phyloP scores from a whole-genome alignment of 345 rosid genomes.

The Citrus reticulata region DNA sequence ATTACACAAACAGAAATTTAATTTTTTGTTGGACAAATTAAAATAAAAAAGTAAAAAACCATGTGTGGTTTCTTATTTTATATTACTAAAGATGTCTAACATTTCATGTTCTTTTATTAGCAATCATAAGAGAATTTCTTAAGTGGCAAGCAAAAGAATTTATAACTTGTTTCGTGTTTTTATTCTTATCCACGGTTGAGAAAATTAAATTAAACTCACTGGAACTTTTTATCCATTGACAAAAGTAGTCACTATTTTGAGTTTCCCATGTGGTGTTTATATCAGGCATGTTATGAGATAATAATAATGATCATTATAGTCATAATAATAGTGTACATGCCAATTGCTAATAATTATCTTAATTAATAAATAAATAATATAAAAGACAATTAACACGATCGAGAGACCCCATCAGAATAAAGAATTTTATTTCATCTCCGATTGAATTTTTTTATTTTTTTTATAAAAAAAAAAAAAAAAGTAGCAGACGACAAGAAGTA shows the following conservation, averaged over 20 bases:
- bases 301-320: neutral
- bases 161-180: neutral
- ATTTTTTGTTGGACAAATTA: no score
- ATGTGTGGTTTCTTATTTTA: neutral
- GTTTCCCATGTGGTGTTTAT: neutral
- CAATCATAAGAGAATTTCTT: neutral
- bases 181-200: neutral
- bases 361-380: neutral
- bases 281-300: conserved; percentile 12
- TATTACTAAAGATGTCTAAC: neutral
- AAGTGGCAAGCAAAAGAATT: neutral
- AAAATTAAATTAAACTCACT: no score
- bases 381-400: neutral
- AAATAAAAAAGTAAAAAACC: no score
- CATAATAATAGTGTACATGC: conserved; percentile 6
- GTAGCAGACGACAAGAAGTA: conserved; percentile 33
- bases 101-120: neutral
- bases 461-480: neutral
- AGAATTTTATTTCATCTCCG: conserved; percentile 7
- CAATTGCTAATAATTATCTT: neutral
- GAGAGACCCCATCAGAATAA: neutral
- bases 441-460: neutral
- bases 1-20: no score
- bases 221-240: neutral
- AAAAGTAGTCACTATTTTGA: neutral